A percentile compares a stretch with the other conserved stretches of the same genome.
Conservation (phyloP, 805 yeast genomes). For the Saccharomyces jurei region DNA sequence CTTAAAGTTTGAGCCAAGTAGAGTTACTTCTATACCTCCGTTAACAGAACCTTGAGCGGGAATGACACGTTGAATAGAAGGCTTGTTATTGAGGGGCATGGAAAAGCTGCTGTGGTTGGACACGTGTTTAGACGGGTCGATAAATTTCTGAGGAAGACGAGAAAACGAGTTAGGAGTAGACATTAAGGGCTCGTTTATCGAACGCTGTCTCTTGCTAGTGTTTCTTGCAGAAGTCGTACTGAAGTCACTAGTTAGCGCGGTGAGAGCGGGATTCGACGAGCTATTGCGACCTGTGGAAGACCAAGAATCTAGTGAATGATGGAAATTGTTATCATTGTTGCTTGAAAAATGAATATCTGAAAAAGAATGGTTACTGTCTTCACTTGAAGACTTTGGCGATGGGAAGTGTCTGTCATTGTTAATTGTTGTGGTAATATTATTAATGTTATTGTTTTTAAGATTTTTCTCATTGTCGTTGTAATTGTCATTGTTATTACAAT, state of each 20-base stretch:
- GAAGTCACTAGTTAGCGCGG: background rate
- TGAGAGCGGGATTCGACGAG: background rate
- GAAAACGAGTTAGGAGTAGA: background rate
- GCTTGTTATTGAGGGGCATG: slow-evolving; percentile 22
- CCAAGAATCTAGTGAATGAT: background rate
- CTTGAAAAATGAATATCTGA: background rate
- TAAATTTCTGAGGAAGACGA: background rate
- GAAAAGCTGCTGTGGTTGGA: background rate
- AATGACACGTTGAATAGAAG: slow-evolving; percentile 72
- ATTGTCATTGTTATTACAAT: background rate
- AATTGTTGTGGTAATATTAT: background rate
- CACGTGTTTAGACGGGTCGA: background rate
- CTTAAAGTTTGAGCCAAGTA: slow-evolving; percentile 77
- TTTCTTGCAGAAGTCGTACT: background rate
- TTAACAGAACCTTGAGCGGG: slow-evolving; percentile 92
- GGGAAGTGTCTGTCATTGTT: background rate
- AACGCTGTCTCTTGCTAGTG: background rate
- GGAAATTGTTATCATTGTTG: background rate
- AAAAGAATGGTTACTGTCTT: background rate
- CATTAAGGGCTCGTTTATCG: background rate
- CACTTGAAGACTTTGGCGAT: background rate
- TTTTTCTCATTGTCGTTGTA: background rate
- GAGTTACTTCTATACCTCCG: slow-evolving; percentile 91
- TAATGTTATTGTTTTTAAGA: background rate
- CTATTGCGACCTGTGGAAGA: background rate